Evolutionary conservation across 257 asterid species (phyloP).

Genomic region (Nicotiana attenuata): DNA sequence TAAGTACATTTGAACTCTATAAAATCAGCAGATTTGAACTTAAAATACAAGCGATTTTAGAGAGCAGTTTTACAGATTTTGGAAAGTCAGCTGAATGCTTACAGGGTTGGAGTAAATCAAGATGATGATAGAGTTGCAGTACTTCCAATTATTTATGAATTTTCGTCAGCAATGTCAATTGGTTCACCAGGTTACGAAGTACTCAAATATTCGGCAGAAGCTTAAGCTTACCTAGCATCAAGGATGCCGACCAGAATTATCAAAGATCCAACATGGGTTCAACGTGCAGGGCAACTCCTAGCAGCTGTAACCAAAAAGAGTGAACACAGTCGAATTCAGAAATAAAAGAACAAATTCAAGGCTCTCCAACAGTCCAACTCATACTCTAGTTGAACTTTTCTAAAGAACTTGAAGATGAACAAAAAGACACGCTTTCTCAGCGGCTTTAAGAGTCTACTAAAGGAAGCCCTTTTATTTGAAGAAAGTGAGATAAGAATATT

Average conservation of each 20-base stretch:
- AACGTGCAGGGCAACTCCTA: background rate
- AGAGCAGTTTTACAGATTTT: background rate
- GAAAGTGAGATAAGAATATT: background rate
- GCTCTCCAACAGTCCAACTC: background rate
- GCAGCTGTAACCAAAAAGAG: background rate
- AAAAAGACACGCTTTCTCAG: background rate
- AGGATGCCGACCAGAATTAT: background rate
- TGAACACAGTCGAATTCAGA: background rate
- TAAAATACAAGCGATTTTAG: background rate
- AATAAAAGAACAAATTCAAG: background rate
- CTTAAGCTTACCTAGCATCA: background rate
- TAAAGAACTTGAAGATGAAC: background rate
- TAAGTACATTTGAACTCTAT: background rate
- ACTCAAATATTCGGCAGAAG: background rate
- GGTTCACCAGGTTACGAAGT: background rate
- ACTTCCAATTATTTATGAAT: background rate
- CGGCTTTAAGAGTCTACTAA: background rate
- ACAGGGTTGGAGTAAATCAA: background rate
- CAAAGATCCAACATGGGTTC: background rate
- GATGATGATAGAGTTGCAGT: background rate
- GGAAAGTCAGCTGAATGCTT: background rate
- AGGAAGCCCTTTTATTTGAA: background rate
- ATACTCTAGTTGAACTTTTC: background rate
- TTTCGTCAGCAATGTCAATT: background rate
- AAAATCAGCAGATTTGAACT: background rate